These are phyloP conservation scores for Tylopilus sp. DNA, from an alignment of 768 basidiomycete genomes.

Conservation along the genomic window DNA sequence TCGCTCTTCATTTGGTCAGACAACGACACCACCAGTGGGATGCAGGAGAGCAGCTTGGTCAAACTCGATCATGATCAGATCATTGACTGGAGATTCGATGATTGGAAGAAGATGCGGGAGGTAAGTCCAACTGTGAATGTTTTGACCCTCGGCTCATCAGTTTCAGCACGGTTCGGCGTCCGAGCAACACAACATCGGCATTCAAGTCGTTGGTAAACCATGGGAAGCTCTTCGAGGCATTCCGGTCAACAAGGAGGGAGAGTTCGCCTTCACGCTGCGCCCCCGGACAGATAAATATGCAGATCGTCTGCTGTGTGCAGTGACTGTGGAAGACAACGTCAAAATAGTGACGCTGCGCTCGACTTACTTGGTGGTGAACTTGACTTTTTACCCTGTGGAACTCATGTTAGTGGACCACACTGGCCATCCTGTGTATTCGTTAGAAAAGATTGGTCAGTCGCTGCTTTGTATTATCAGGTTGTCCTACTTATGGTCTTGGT, in stretches of 20 bases:
- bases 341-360: constrained; percentile 94
- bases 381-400: constrained; percentile 89
- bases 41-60: constrained; percentile 48
- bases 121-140: constrained; percentile 37
- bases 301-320: constrained; percentile 83
- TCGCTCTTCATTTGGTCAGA: constrained; percentile 85
- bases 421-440: constrained; percentile 74
- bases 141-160: neutral
- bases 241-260: constrained; percentile 92
- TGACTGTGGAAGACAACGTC: constrained; percentile 86
- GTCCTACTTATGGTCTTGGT: constrained; percentile 61
- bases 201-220: constrained; percentile 78
- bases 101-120: constrained; percentile 92
- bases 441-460: constrained; percentile 74
- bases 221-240: constrained; percentile 90
- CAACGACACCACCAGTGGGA: constrained; percentile 48
- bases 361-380: constrained; percentile 87
- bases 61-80: constrained; percentile 71
- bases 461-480: neutral
- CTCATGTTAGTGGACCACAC: constrained; percentile 83
- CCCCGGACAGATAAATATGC: constrained; percentile 72
- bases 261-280: constrained; percentile 82
- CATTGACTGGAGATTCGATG: constrained; percentile 95
- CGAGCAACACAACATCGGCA: constrained; percentile 79
- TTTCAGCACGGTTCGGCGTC: constrained; percentile 44